Evolutionary conservation across 2,329 filamentous ascomycete genomes (phyloP), one percentile per base, ranked within the genome.

Genomic region (Aspergillus calidoustus): DNA sequence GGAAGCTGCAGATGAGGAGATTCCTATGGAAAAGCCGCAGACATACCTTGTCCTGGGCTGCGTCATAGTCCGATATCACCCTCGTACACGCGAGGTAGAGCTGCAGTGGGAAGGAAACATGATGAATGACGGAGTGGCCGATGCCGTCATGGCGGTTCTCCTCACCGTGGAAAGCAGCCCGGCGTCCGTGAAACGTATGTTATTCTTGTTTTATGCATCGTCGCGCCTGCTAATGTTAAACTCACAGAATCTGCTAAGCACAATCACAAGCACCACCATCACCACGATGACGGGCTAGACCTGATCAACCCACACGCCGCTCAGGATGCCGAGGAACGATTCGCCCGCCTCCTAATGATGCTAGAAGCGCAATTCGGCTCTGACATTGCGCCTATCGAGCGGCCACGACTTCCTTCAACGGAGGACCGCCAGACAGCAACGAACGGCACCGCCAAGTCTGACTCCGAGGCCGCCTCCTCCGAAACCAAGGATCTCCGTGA

Each of bases 31-130:
- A 38, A 69, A 72, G 34, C 68, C 68, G 7, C 74, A 76, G 25
- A 72, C 80, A 9, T 88, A 88, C 72, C 80, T 84, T 30, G 87
- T 99, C 71, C 98, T 99, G 94, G 94, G 93, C 66, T 95, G 91
- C 76, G 88, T 97, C 30, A 87, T 87, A 7, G 88, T 98, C n/a
- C 86, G 89, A 22, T 93, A 95, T 77, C 86, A 86, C 65, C 86
- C 83, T 64, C 75, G 78, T 13, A 89, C 87, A 67, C 91, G 93
- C 59, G 89, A 95, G 72, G 86, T 97, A 6, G 93, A 96, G 75
- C 83, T 98, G 3, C 93, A 97, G 78, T 99, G 95, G 95, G 94
- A 98, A 76, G 95, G 93, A 61, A 99, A 98, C 75, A 91, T 97
- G 81, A 89, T 97, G 72, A 99, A 98, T 76, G 95, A 99, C 73